Evolutionary conservation across 257 asterid genomes (phyloP), one percentile per base, ranked within the genome.

Genomic region (Solanum lycopersicoides): DNA sequence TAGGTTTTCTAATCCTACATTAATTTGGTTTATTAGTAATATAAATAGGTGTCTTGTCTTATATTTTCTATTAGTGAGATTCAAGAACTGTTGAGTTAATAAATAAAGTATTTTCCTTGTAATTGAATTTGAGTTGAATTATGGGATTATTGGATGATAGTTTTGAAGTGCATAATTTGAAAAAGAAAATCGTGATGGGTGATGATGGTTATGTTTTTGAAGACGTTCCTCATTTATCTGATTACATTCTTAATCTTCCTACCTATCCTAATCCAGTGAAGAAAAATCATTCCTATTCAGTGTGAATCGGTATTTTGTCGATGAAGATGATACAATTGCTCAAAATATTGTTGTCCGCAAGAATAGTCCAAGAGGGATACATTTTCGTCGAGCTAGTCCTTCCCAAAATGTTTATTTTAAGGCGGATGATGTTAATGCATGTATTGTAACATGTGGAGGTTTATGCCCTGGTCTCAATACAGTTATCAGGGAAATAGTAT

Each of bases 351-450:
- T 96, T 41, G 97, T 95, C 69, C 98, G 94, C 91, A 93, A 92
- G 92, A 92, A 92, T 85, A 90, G 95, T 72, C 93, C 94, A 28
- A 89, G 98, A 90, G 98, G 99, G 84, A 41, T 34, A 85, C 99
- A 96, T 94, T 96, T 96, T 83, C 92, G 98, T 66, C 98, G 98
- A 41, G 98, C 98, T n/a, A 98, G 99, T 87, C 98, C 99, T 88
- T 92, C 96, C 86, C 98, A 96, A 89, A 94, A 86, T 87, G 95
- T 96, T 80, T 95, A 93, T 89, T 96, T 94, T 37, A 91, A 93
- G 87, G 80, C 98, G 0, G 98, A 96, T 53, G 98, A 95, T 42
- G 98, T 96, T 63, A 88, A 85, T 41, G 98, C 99, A 6, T 96
- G 98, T 88, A 95, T 96, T n/a, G 98, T 96, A 77, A 96, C 98